Percentiles rank a stretch among this genome's conserved stretches.
phyloP scores from a whole-genome alignment of 129 eudicot species.

The Mikania micrantha region DNA sequence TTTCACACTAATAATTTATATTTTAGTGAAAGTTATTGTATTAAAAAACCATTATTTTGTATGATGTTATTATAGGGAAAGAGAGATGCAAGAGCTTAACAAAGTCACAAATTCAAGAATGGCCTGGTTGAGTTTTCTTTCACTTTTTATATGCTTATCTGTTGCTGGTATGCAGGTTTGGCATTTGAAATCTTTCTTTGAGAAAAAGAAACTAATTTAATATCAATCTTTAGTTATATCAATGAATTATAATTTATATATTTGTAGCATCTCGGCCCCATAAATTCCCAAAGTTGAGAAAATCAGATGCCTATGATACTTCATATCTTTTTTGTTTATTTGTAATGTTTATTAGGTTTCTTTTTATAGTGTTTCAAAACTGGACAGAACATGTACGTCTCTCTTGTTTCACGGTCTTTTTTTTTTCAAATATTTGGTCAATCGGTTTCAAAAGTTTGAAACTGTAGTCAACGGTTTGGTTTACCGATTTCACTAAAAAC shows the following conservation, averaged over 20 bases:
- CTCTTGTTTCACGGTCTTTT: no score
- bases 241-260: neutral
- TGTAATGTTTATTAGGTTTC: neutral
- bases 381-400: neutral
- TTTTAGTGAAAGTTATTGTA: no score
- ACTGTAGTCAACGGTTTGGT: no score
- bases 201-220: slow-evolving; percentile 82
- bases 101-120: slow-evolving; percentile 63
- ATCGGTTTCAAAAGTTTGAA: no score
- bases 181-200: slow-evolving; percentile 81
- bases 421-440: no score
- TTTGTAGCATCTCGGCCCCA: slow-evolving; percentile 13
- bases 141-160: slow-evolving; percentile 49
- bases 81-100: slow-evolving; percentile 78
- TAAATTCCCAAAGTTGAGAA: neutral
- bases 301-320: neutral
- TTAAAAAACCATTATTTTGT: neutral
- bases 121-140: slow-evolving; percentile 75
- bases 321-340: neutral
- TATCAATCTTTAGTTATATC: neutral
- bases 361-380: neutral
- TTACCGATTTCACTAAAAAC: no score
- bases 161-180: slow-evolving; percentile 78
- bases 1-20: no score
- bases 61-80: slow-evolving; percentile 41